phyloP scores from a whole-genome alignment of 345 rosid species.

The Microthlaspi erraticum region DNA sequence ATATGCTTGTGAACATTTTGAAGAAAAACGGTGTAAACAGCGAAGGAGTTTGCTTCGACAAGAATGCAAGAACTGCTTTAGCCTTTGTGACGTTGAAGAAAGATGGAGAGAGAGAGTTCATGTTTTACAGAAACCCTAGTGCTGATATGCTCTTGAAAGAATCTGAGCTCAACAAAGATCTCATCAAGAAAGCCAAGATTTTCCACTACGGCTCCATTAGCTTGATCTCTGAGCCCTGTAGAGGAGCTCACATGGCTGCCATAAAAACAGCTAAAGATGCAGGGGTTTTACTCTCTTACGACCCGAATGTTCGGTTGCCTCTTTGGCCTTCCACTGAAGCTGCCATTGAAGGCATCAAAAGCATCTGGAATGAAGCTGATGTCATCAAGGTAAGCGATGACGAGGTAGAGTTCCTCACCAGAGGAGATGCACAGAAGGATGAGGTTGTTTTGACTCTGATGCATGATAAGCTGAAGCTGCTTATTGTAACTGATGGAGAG shows the following conservation, averaged over 20 bases:
- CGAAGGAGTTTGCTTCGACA: constrained; percentile 63
- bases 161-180: constrained; percentile 57
- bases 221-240: constrained; percentile 70
- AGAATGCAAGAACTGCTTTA: constrained; percentile 65
- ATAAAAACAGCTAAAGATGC: constrained; percentile 71
- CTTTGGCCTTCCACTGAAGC: constrained; percentile 67
- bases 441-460: constrained; percentile 59
- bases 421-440: constrained; percentile 58
- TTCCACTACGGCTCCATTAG: constrained; percentile 83
- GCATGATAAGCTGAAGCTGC: constrained; percentile 64
- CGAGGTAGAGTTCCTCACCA: constrained; percentile 59
- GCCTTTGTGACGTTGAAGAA: constrained; percentile 70
- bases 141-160: constrained; percentile 76
- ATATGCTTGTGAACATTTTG: constrained; percentile 64
- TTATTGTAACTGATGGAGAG: constrained; percentile 69
- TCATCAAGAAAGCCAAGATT: constrained; percentile 65
- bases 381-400: constrained; percentile 72
- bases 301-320: constrained; percentile 72
- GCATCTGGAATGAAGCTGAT: constrained; percentile 72
- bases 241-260: constrained; percentile 72
- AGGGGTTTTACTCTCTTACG: constrained; percentile 62
- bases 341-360: constrained; percentile 64
- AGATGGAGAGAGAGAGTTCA: constrained; percentile 72
- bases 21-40: constrained; percentile 61
- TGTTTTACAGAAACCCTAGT: constrained; percentile 80